Base-by-base conservation (phyloP, 2,329 filamentous ascomycete genomes). In the Corynespora cassiicola region DNA sequence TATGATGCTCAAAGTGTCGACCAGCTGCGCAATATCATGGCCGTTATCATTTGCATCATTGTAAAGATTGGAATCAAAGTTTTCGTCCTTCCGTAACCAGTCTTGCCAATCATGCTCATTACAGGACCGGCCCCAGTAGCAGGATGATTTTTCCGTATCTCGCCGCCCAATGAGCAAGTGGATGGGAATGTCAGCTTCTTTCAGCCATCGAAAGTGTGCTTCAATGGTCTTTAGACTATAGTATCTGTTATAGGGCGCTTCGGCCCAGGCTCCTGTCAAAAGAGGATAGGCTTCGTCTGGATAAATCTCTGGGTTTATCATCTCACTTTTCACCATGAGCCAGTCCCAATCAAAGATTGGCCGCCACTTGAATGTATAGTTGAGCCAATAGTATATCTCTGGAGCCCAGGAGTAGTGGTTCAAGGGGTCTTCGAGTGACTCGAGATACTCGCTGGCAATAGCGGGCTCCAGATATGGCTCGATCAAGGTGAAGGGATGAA, bases 281-380 rank as follows among this genome's bases (percentile, higher is more conserved):
- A n/a, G n/a, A n/a, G n/a, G n/a, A n/a, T n/a, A n/a, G n/a, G n/a
- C n/a, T n/a, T n/a, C n/a, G n/a, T n/a, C n/a, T n/a, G n/a, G n/a
- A n/a, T n/a, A n/a, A n/a, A n/a, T n/a, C n/a, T n/a, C n/a, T n/a
- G n/a, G n/a, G n/a, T n/a, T n/a, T n/a, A n/a, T n/a, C 41, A 47
- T 49, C 11, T 36, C 10, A 10, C 36, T 38, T 5, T 42, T 39
- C 4, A 44, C 32, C 44, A 58, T 47, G 28, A 57, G 52, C 38
- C 38, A 48, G 25, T 60, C 56, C 57, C 56, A 63, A 31, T 63
- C 57, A 38, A 60, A 60, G 6, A 58, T 34, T 7, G 59, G 57
- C 7, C 47, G 44, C 59, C 59, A 61, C 1, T 36, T 28, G 31
- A 63, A 54, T 0, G 31, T 47, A 11, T 33, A n/a, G 9, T 51